These are phyloP conservation scores for Wallacemonas collosoma DNA, from an alignment of 208 protist species.

Conservation along the genomic window DNA sequence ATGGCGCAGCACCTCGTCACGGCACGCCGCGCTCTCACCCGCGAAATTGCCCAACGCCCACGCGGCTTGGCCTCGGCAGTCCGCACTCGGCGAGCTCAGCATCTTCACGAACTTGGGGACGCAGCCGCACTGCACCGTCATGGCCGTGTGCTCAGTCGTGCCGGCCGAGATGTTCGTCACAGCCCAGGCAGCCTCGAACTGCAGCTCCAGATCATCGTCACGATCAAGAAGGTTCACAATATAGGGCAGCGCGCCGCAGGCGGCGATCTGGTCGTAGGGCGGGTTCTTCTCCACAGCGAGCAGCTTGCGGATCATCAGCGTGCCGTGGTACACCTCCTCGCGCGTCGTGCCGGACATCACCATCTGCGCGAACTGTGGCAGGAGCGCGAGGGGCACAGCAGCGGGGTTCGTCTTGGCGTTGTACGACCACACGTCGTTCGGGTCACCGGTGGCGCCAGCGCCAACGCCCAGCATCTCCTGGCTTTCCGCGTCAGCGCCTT, in stretches of 20 bases:
- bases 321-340: constrained; percentile 76
- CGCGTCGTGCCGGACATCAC: constrained; percentile 43
- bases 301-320: constrained; percentile 86
- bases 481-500: constrained; percentile 22
- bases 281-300: constrained; percentile 94
- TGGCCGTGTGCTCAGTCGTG: constrained; percentile 93
- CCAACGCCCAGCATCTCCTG: constrained; percentile 9
- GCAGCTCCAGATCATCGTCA: constrained; percentile 79
- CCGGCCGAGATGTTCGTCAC: constrained; percentile 99
- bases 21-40: constrained; percentile 93
- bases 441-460: not conserved
- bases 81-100: constrained; percentile 80
- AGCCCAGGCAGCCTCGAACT: constrained; percentile 99
- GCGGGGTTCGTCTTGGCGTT: constrained; percentile 42
- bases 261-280: constrained; percentile 96
- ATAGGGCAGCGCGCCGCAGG: constrained; percentile 92
- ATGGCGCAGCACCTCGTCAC: constrained; percentile 92
- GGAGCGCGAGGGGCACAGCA: constrained; percentile 62
- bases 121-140: constrained; percentile 92
- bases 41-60: constrained; percentile 99
- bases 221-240: constrained; percentile 93
- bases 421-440: constrained; percentile 55
- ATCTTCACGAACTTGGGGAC: constrained; percentile 96
- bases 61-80: constrained; percentile 98
- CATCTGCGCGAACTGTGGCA: constrained; percentile 70